A percentile compares a stretch with the other conserved stretches of the same genome.
These are phyloP conservation scores for Tricladium varicosporioides DNA, from an alignment of 2,329 filamentous ascomycete species.

Conservation along the genomic window DNA sequence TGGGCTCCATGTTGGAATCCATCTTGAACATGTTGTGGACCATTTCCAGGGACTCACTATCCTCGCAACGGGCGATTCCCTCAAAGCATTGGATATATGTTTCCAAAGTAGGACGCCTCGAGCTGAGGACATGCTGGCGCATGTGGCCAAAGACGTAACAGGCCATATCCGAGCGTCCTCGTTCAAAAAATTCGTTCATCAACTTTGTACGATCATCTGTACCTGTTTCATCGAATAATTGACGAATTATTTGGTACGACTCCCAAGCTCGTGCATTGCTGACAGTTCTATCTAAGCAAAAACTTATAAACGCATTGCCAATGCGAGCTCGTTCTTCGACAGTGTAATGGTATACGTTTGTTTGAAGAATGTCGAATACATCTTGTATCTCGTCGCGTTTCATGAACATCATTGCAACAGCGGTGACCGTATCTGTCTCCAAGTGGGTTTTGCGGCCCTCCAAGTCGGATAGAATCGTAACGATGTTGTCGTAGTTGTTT, in stretches of 20 bases:
- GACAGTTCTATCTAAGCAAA: conserved; percentile 61
- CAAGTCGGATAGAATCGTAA: conserved; percentile 69
- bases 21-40: conserved; percentile 95
- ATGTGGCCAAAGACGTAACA: conserved; percentile 88
- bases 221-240: conserved; percentile 66
- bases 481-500: conserved; percentile 68
- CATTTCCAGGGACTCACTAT: conserved; percentile 65
- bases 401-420: conserved; percentile 72
- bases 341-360: conserved; percentile 69
- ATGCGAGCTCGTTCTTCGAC: conserved; percentile 66
- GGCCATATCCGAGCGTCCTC: conserved; percentile 79
- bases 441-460: conserved; percentile 68
- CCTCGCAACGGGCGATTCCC: conserved; percentile 62
- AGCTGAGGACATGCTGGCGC: conserved; percentile 68
- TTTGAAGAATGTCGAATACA: conserved; percentile 77
- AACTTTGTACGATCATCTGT: conserved; percentile 63
- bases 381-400: conserved; percentile 74
- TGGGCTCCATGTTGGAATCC: conserved; percentile 75
- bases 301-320: conserved; percentile 62
- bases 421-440: conserved; percentile 70
- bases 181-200: conserved; percentile 80
- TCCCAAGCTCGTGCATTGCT: conserved; percentile 65
- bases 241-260: conserved; percentile 62
- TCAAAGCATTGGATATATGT: conserved; percentile 79
- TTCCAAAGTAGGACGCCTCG: conserved; percentile 65